A percentile compares a stretch with the other conserved stretches of the same genome.
These are phyloP conservation scores for Aegilops speltoides DNA, from an alignment of 176 grass and related monocot species.

Conservation along the genomic window DNA sequence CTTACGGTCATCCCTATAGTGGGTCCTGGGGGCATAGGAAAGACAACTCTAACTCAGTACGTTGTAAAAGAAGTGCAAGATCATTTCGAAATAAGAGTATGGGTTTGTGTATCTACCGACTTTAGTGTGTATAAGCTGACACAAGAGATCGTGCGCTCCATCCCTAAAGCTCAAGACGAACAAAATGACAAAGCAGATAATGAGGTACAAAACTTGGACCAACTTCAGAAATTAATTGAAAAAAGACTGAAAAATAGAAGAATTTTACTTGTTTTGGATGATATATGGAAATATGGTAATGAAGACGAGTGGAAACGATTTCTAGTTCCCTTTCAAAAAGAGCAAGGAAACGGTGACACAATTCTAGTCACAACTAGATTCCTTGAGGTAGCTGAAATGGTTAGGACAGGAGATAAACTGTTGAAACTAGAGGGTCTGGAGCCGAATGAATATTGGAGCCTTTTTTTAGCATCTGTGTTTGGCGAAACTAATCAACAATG, in stretches of 20 bases:
- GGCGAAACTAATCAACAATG: not conserved
- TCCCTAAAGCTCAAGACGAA: not conserved
- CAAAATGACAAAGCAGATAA: not conserved
- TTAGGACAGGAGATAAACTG: not conserved
- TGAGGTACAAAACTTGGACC: not conserved
- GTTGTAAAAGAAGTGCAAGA: not conserved
- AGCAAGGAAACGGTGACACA: not conserved
- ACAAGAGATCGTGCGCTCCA: not conserved
- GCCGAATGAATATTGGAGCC: not conserved
- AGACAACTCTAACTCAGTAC: conserved; percentile 39
- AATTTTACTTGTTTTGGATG: conserved; percentile 20
- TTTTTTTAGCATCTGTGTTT: not conserved
- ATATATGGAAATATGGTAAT: conserved; percentile 1
- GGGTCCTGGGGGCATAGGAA: conserved; percentile 38
- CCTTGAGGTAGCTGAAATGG: not conserved
- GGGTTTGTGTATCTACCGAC: conserved; percentile 31
- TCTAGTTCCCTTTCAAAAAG: not conserved
- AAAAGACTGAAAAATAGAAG: not conserved
- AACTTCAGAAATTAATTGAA: not conserved
- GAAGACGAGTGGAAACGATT: conserved; percentile 4
- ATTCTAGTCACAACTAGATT: conserved; percentile 1
- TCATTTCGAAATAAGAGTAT: conserved; percentile 19
- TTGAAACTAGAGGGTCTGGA: not conserved
- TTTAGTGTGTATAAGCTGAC: conserved; percentile 9
- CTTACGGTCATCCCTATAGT: conserved; percentile 24